phyloP scores from a whole-genome alignment of 78 protist genomes.

The Dictyostelium firmibasis region DNA sequence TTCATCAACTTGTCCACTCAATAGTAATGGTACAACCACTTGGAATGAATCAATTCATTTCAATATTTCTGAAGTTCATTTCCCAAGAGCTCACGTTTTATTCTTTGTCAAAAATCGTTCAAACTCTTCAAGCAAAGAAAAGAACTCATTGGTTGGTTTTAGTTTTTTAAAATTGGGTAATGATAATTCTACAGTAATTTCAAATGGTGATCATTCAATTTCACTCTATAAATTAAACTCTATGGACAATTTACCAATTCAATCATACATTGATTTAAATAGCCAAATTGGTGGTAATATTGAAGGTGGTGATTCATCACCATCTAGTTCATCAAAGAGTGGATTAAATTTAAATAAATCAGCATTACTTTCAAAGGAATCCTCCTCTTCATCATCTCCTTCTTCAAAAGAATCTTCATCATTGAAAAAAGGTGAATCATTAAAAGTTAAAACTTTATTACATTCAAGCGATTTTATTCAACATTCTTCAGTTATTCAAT shows the following conservation, averaged over 20 bases:
- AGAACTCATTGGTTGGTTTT: slow-evolving; percentile 25
- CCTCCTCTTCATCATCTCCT: neutral
- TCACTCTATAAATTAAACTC: slow-evolving; percentile 20
- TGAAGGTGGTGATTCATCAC: neutral
- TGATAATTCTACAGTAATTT: neutral
- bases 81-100: slow-evolving; percentile 6
- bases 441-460: slow-evolving; percentile 38
- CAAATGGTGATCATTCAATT: slow-evolving; percentile 39
- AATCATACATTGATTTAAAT: neutral
- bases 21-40: neutral
- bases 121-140: neutral
- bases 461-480: slow-evolving; percentile 43
- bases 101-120: slow-evolving; percentile 18
- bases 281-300: neutral
- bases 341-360: neutral
- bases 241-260: neutral
- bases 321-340: neutral
- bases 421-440: slow-evolving; percentile 20
- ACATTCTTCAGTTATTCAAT: slow-evolving; percentile 27
- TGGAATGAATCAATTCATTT: slow-evolving; percentile 68
- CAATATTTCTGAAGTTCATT: neutral
- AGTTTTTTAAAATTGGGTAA: slow-evolving; percentile 9
- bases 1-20: slow-evolving; percentile 9
- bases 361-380: neutral
- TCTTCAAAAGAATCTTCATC: neutral